Evolutionary conservation across 345 rosid genomes (phyloP).

Genomic region (Hibiscus tridactylites): DNA sequence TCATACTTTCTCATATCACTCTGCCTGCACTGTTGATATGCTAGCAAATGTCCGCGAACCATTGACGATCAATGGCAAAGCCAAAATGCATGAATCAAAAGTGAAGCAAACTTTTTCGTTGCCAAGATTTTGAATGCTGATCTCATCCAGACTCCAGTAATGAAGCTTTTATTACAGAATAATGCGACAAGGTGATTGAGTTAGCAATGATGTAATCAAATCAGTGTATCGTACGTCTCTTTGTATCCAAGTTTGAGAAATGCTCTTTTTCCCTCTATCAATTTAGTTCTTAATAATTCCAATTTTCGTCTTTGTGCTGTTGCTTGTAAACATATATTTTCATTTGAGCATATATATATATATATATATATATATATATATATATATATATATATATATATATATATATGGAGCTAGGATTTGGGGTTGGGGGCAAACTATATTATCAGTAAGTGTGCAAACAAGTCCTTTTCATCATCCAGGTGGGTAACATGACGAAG

Average conservation of each 20-base stretch:
- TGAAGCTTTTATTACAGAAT: background rate
- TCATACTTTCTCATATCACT: background rate
- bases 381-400: too few relatives aligned
- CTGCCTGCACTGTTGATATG: background rate
- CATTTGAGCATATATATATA: too few relatives aligned
- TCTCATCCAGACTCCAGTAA: background rate
- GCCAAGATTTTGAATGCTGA: background rate
- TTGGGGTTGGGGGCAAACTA: too few relatives aligned
- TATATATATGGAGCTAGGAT: too few relatives aligned
- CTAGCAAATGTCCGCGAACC: background rate
- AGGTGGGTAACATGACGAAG: too few relatives aligned
- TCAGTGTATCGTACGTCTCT: background rate
- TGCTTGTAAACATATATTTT: too few relatives aligned
- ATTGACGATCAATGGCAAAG: background rate
- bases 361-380: too few relatives aligned
- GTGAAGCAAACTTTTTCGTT: background rate
- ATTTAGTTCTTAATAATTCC: too few relatives aligned
- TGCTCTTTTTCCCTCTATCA: background rate
- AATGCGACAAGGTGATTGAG: background rate
- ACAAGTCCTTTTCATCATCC: too few relatives aligned
- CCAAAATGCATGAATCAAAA: background rate
- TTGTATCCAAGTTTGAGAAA: background rate
- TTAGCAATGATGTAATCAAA: background rate
- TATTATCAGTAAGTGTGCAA: too few relatives aligned
- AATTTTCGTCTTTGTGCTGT: too few relatives aligned